Conservation (phyloP, 108 stramenopile genomes). For the Licmophora abbreviata region DNA sequence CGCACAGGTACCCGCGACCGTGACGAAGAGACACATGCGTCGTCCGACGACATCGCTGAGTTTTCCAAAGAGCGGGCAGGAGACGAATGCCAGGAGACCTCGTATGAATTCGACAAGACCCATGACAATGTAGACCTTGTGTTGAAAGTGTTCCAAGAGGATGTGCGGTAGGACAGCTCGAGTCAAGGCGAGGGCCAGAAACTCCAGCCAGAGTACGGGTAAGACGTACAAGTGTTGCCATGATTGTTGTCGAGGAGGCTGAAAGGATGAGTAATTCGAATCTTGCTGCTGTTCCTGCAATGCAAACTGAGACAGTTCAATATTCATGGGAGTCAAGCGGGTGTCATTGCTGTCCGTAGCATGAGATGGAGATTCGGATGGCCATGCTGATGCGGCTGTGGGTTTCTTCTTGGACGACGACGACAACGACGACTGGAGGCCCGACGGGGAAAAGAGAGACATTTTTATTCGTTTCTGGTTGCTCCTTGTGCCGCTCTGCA, state of each 20-base stretch:
- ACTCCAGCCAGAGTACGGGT: constrained; percentile 91
- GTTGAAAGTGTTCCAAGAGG: constrained; percentile 58
- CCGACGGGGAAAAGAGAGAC: too few species aligned
- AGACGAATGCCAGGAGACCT: constrained; percentile 86
- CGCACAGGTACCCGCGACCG: constrained; percentile 85
- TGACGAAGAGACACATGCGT: constrained; percentile 70
- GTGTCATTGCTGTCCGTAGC: too few species aligned
- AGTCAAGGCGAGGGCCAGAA: constrained; percentile 80
- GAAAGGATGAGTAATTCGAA: too few species aligned
- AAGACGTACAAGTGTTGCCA: constrained; percentile 70
- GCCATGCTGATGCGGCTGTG: too few species aligned
- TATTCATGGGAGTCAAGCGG: too few species aligned
- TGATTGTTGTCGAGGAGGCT: background rate
- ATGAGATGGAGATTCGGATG: too few species aligned
- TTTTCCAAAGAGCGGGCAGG: constrained; percentile 90
- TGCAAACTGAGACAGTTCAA: too few species aligned
- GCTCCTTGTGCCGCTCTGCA: too few species aligned
- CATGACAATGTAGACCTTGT: constrained; percentile 70
- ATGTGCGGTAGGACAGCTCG: constrained; percentile 74
- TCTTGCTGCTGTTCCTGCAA: too few species aligned
- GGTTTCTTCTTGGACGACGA: too few species aligned
- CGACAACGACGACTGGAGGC: too few species aligned
- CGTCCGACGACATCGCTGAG: constrained; percentile 83
- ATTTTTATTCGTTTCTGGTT: too few species aligned
- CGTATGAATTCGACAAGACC: constrained; percentile 83